A percentile compares a stretch with the other conserved stretches of the same genome.
These are phyloP conservation scores for Byssochlamys sp. DNA, from an alignment of 2,329 filamentous ascomycete genomes.

Conservation along the genomic window DNA sequence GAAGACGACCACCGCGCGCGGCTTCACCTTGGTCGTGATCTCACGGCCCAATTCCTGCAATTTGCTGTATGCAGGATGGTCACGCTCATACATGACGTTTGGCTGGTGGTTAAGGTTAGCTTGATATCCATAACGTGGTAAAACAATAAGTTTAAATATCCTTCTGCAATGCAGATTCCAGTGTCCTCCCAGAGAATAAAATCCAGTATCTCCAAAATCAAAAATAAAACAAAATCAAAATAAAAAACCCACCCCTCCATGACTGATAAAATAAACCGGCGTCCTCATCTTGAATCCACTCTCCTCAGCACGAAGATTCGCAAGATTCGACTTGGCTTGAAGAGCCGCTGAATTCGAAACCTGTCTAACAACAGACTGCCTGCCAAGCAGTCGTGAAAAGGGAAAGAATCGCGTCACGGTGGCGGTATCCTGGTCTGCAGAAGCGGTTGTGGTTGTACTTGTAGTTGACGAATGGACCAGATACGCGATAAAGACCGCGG, in stretches of 20 bases:
- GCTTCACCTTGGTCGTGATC: constrained; percentile 60
- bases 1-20: constrained; percentile 64
- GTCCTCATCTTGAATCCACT: constrained; percentile 24
- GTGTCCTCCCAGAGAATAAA: not conserved
- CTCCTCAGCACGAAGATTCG: not conserved
- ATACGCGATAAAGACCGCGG: constrained; percentile 13
- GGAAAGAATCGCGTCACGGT: not conserved
- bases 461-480: not conserved
- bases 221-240: not conserved
- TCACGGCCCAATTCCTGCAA: constrained; percentile 58
- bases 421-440: not conserved
- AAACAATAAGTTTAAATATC: not conserved
- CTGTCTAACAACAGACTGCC: not conserved
- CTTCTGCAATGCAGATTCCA: no score
- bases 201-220: not conserved
- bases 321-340: not conserved
- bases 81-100: constrained; percentile 57
- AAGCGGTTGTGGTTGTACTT: not conserved
- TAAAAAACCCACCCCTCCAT: constrained; percentile 33
- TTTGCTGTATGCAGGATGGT: constrained; percentile 57
- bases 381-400: not conserved
- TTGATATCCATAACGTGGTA: not conserved
- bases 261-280: constrained; percentile 45
- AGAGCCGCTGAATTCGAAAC: not conserved
- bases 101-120: constrained; percentile 31